Evolutionary conservation across 2,329 filamentous ascomycete species (phyloP), one percentile per base, ranked within the genome.

Genomic region (Diaporthe velutina): DNA sequence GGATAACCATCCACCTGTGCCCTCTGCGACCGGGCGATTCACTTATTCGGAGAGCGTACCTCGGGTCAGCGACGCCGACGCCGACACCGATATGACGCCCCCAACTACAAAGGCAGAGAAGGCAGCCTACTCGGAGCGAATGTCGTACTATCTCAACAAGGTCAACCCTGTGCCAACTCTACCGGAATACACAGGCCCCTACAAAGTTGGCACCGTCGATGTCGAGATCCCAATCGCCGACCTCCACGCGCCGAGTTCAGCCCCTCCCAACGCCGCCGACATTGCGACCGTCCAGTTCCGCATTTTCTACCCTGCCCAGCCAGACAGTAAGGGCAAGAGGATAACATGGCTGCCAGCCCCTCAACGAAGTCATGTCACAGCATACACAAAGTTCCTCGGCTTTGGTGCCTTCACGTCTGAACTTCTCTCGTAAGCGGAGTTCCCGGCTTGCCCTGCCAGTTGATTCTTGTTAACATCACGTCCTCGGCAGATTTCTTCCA

Each of bases 271-370:
- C 67, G 88, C 90, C 7, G 83, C 84, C 73, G 86, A 87, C 58
- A 91, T 96, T 60, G 86, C 91, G 28, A 98, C 95, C 0, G 87
- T 97, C 35, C 92, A 94, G 73, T 97, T 95, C 82, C 91, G 95
- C 76, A 88, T 97, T 74, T 98, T 94, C 84, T 97, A 97, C 81
- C 95, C 95, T 1, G 92, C 93, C 30, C 84, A 86, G 1, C 81
- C 86, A 6, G 85, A 86, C 25, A 86, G 89, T 4, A 83, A 83
- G 70, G 87, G 90, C 79, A 90, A 90, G 79, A 87, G 87, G 13
- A 93, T 95, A 73, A 90, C 89, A 79, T 98, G 95, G 95, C 88
- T 97, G 70, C 94, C 94, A 0, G 88, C 89, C 12, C 95, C 95
- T 0, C 95, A 97, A 82, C 86, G 93, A 64, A 91, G 92, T 54